Evolutionary conservation across 306 rosid species (phyloP).

Genomic region (Trifolium dubium): DNA sequence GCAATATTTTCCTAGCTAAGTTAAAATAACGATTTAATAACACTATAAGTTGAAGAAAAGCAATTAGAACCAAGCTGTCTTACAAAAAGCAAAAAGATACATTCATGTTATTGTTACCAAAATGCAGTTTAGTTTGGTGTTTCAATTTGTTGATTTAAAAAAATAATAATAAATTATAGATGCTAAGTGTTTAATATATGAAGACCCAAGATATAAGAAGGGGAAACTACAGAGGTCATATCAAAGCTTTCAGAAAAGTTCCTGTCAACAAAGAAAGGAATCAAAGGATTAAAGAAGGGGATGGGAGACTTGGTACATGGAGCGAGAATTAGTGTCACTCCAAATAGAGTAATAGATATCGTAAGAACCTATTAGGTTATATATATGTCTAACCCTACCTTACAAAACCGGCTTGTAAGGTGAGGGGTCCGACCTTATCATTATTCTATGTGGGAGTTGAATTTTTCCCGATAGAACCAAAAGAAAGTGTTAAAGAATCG

Average conservation of each 20-base stretch:
- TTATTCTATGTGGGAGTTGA: too few species aligned
- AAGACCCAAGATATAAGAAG: conserved; percentile 28
- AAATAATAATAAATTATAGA: background rate
- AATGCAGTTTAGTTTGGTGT: background rate
- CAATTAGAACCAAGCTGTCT: conserved; percentile 16
- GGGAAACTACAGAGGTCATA: background rate
- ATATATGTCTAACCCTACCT: background rate
- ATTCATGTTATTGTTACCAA: background rate
- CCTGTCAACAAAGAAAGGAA: conserved; percentile 25
- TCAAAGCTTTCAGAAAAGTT: conserved; percentile 20
- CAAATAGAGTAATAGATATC: background rate
- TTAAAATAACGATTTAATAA: background rate
- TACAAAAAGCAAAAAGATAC: background rate
- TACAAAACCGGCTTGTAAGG: too few species aligned
- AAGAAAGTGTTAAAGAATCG: background rate
- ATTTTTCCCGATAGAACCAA: too few species aligned
- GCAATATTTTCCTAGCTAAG: background rate
- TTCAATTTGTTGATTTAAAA: background rate
- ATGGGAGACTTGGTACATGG: background rate
- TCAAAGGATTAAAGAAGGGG: conserved; percentile 13
- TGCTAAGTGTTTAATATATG: conserved; percentile 1
- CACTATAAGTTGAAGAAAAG: background rate
- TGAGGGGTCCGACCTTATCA: too few species aligned
- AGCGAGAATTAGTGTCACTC: background rate
- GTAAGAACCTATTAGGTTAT: background rate